Base-by-base conservation (phyloP, 148 eudicot genomes). In the Amaranthus hypochondriacus region DNA sequence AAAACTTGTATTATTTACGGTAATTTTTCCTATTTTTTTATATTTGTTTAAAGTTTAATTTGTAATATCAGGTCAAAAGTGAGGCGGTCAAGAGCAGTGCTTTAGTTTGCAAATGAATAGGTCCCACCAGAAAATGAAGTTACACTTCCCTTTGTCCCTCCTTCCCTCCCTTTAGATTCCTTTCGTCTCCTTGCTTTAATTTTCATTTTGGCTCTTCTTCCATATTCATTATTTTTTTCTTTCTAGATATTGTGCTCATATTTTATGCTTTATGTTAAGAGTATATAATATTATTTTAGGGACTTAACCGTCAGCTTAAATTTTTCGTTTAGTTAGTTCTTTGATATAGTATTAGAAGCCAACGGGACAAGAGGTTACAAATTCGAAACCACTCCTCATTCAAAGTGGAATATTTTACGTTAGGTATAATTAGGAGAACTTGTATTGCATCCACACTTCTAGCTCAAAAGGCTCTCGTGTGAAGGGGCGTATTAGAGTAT, bases 91-190 rank as follows among this genome's bases (percentile, higher is more conserved):
- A 77, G 70, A 28, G 14, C 46, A 54, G 15, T 3, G 43, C 55
- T 54, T 70, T 76, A 8, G 51, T 73, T 42, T 69, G 52, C 28
- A 14, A 63, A 77, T 28, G 39, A 28, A 28, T 28, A 28, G 39
- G 39, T 75, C 80, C 80, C 71, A 71, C 75, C 48, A 56, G 80
- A 77, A 63, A 77, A 77, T 71, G 80, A 77, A 63, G 49, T 77
- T 71, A 71, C 80, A 56, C 64, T 77, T 62, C 48, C 57, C 70
- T 71, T 77, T 71, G 70, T 71, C 80, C 21, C 79, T 53, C 58
- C 9, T 28, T 28, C 39, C 39, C 39, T 28, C 42, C 43, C 53
- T 3, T 72, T 69, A 53, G 58, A 72, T 78, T 73, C 65, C 68
- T 74, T 72, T 1, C 73, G 6, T 73, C 57, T 55, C 39, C 18